Percentiles rank a stretch among this genome's conserved stretches.
Evolutionary conservation across 192 early-diverging fungal species (phyloP).

Genomic region (Entophlyctis luteolus): DNA sequence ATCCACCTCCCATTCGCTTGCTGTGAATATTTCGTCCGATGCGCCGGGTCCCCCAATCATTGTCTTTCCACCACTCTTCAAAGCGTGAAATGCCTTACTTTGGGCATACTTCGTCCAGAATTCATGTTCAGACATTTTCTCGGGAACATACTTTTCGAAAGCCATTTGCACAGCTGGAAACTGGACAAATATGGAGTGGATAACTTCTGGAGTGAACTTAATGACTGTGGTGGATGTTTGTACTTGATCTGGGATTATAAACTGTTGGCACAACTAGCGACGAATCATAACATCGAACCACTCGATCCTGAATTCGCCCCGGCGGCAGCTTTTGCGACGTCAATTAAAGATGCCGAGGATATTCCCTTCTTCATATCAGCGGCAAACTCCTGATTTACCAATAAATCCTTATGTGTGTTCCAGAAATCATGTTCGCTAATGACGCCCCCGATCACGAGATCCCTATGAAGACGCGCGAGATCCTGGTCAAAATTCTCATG

Average conservation of each 20-base stretch:
- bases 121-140: slow-evolving; percentile 65
- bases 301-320: slow-evolving; percentile 61
- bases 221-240: slow-evolving; percentile 47
- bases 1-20: slow-evolving; percentile 74
- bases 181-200: slow-evolving; percentile 83
- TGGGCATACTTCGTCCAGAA: slow-evolving; percentile 87
- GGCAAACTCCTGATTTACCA: slow-evolving; percentile 65
- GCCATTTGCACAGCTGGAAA: slow-evolving; percentile 82
- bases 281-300: no score
- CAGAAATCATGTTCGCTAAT: slow-evolving; percentile 93
- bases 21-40: slow-evolving; percentile 75
- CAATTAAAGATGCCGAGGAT: slow-evolving; percentile 66
- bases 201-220: slow-evolving; percentile 83
- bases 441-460: slow-evolving; percentile 70
- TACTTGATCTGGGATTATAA: not conserved
- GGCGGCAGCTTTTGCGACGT: slow-evolving; percentile 48
- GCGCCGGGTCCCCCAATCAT: slow-evolving; percentile 15
- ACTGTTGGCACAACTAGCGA: not conserved
- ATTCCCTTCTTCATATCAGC: slow-evolving; percentile 75
- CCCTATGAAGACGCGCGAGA: slow-evolving; percentile 66
- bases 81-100: slow-evolving; percentile 77
- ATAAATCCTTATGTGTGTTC: slow-evolving; percentile 72
- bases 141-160: slow-evolving; percentile 77
- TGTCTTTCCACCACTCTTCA: slow-evolving; percentile 3
- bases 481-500: slow-evolving; percentile 36